A percentile compares a stretch with the other conserved stretches of the same genome.
phyloP scores from a whole-genome alignment of 176 grass and related monocot genomes.

The Typha latifolia region DNA sequence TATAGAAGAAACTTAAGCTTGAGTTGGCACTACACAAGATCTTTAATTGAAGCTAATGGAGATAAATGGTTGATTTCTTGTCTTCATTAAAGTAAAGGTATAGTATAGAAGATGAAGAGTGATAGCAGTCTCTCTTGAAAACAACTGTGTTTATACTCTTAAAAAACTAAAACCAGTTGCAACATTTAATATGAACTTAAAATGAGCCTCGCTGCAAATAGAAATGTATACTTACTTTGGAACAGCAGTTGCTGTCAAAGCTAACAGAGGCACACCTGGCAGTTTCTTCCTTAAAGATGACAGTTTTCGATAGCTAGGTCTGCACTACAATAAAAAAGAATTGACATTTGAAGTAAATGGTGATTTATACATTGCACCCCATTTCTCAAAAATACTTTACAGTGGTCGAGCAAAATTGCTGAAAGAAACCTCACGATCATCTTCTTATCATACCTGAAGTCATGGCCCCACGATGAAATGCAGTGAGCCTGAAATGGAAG shows the following conservation, averaged over 20 bases:
- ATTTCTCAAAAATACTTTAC: neutral
- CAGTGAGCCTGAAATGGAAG: conserved; percentile 68
- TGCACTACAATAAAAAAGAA: conserved; percentile 27
- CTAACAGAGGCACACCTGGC: conserved; percentile 80
- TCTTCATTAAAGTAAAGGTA: too few species aligned
- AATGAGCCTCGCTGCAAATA: neutral
- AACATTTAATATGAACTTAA: conserved; percentile 17
- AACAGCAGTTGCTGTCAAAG: conserved; percentile 87
- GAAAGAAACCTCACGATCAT: neutral
- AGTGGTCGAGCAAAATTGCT: too few species aligned
- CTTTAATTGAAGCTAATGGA: too few species aligned
- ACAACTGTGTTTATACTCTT: too few species aligned
- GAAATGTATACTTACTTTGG: conserved; percentile 44
- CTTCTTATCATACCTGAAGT: conserved; percentile 57
- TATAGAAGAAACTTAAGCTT: too few species aligned
- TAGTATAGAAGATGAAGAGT: too few species aligned
- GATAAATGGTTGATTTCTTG: too few species aligned
- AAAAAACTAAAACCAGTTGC: too few species aligned
- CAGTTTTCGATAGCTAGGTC: conserved; percentile 86
- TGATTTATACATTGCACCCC: neutral
- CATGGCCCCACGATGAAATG: conserved; percentile 92
- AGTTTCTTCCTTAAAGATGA: conserved; percentile 85
- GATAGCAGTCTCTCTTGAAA: too few species aligned
- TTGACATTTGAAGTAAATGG: conserved; percentile 1
- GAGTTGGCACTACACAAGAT: too few species aligned